Conservation (phyloP, 1,284 basidiomycete species). For the Ustanciosporium gigantosporum region DNA sequence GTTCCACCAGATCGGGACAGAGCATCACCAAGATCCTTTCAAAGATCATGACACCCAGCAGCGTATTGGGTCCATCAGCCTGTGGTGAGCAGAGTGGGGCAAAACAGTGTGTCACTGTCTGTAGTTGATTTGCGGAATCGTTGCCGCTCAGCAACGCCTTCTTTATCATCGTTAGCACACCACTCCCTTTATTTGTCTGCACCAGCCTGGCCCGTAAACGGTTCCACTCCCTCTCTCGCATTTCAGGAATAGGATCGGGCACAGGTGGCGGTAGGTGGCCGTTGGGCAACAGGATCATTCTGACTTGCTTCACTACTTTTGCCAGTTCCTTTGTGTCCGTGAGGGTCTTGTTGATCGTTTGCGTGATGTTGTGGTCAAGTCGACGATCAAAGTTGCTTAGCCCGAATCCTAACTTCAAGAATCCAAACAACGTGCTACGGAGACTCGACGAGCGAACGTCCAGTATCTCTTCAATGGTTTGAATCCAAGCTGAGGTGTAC, state of each 20-base stretch:
- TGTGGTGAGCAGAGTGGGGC: conserved; percentile 37
- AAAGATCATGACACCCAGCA: conserved; percentile 30
- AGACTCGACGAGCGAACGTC: conserved; percentile 5
- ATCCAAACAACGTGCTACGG: conserved; percentile 6
- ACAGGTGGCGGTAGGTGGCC: conserved; percentile 33
- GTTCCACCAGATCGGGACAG: conserved; percentile 27
- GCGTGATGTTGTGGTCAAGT: conserved; percentile 9
- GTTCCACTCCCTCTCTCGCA: conserved; percentile 26
- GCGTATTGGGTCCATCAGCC: conserved; percentile 37
- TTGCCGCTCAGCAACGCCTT: not conserved
- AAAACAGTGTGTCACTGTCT: conserved; percentile 22
- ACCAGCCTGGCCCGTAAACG: conserved; percentile 21
- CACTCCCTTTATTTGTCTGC: not conserved
- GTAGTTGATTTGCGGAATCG: conserved; percentile 14
- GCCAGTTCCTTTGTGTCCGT: conserved; percentile 16
- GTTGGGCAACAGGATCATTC: conserved; percentile 17
- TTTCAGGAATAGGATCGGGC: conserved; percentile 19
- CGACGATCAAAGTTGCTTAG: conserved; percentile 10
- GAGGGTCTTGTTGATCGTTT: conserved; percentile 7
- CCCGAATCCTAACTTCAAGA: conserved; percentile 7
- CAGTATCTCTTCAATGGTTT: conserved; percentile 15
- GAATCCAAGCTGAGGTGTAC: conserved; percentile 27
- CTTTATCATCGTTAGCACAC: not conserved
- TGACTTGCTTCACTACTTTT: conserved; percentile 7
- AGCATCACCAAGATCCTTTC: conserved; percentile 28